Conservation (phyloP, 352 stramenopile species). For the Globisporangium irregulare region DNA sequence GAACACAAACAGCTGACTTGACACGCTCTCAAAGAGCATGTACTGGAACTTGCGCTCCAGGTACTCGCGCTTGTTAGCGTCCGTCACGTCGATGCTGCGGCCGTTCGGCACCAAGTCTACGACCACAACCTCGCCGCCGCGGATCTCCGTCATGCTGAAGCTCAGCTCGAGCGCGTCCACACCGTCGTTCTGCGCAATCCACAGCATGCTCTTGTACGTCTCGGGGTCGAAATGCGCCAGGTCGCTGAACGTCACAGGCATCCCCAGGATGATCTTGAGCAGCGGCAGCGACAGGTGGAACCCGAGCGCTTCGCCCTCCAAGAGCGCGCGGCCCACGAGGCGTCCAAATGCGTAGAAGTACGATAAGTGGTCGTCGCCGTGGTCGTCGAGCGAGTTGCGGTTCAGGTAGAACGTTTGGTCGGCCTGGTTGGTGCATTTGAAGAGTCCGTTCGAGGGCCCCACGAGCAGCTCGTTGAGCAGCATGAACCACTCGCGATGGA, state of each 20-base stretch:
- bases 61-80: constrained; percentile 91
- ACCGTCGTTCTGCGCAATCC: constrained; percentile 42
- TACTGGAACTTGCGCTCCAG: constrained; percentile 89
- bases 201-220: constrained; percentile 44
- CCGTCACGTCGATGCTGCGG: constrained; percentile 70
- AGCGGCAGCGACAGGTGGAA: constrained; percentile 82
- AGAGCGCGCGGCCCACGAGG: constrained; percentile 40
- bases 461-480: constrained; percentile 53
- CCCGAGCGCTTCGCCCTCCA: constrained; percentile 89
- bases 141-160: constrained; percentile 31
- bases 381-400: constrained; percentile 25
- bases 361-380: constrained; percentile 36
- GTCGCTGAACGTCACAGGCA: constrained; percentile 39
- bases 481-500: constrained; percentile 79
- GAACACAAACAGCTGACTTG: constrained; percentile 69
- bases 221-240: constrained; percentile 41
- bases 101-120: constrained; percentile 45
- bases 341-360: constrained; percentile 48
- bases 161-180: constrained; percentile 37
- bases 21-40: constrained; percentile 86
- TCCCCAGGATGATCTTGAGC: constrained; percentile 47
- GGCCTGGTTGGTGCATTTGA: constrained; percentile 38
- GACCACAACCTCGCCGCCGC: constrained; percentile 15
- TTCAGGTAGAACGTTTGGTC: constrained; percentile 56
- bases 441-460: constrained; percentile 29